phyloP scores from a whole-genome alignment of 148 eudicot genomes.

The Dysphania ambrosioides region DNA sequence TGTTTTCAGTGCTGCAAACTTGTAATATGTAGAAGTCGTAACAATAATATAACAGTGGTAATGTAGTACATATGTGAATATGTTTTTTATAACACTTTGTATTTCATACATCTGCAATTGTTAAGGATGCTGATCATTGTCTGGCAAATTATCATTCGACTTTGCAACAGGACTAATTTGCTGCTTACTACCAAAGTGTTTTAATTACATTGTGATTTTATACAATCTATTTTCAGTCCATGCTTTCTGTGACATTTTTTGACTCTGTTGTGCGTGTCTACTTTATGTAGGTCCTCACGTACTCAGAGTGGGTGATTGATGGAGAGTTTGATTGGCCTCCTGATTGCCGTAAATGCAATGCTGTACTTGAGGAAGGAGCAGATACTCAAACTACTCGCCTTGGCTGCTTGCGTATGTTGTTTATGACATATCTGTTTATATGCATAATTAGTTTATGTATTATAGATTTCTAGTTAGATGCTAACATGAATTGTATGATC shows the following conservation, averaged over 20 bases:
- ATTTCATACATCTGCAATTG: not conserved
- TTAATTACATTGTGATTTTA: not conserved
- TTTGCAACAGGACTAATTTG: slow-evolving; percentile 4
- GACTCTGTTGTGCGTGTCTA: not conserved
- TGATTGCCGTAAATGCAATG: slow-evolving; percentile 75
- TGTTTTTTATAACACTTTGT: not conserved
- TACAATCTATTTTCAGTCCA: not conserved
- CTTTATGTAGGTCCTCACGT: slow-evolving; percentile 60
- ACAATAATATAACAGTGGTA: too few relatives aligned
- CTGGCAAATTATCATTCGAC: not conserved
- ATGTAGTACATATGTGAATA: not conserved
- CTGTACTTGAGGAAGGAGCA: slow-evolving; percentile 55
- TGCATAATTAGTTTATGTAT: not conserved
- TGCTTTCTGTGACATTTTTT: not conserved
- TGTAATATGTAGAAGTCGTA: too few relatives aligned
- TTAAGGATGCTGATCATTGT: not conserved
- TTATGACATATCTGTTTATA: not conserved
- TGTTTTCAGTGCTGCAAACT: too few relatives aligned
- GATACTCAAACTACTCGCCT: slow-evolving; percentile 77
- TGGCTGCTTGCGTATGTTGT: slow-evolving; percentile 96
- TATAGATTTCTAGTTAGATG: not conserved
- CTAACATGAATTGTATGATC: slow-evolving; percentile 20
- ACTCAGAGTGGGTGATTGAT: slow-evolving; percentile 99
- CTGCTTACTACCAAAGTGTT: not conserved
- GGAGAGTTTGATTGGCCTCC: slow-evolving; percentile 99